A percentile compares a stretch with the other conserved stretches of the same genome.
Evolutionary conservation across 1,139 yeast genomes (phyloP).

Genomic region (Arxiozyma telluris): DNA sequence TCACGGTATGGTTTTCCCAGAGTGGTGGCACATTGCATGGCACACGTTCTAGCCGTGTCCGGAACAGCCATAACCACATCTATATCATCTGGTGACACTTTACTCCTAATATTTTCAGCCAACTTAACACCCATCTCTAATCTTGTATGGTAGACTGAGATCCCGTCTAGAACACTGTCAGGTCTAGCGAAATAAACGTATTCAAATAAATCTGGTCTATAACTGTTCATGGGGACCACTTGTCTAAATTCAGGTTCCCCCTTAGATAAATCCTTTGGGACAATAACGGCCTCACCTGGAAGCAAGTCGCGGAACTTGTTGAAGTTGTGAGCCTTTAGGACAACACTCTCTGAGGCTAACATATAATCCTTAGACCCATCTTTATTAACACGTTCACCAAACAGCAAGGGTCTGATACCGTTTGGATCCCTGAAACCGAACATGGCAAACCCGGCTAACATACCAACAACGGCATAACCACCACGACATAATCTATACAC

Average conservation of each 20-base stretch:
- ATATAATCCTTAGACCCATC: conserved; percentile 82
- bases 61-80: conserved; percentile 98
- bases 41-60: conserved; percentile 92
- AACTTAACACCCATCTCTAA: conserved; percentile 89
- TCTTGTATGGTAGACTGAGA: conserved; percentile 87
- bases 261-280: conserved; percentile 55
- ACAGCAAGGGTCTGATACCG: conserved; percentile 85
- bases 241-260: conserved; percentile 71
- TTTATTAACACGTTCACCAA: conserved; percentile 64
- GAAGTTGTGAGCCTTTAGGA: conserved; percentile 87
- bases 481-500: conserved; percentile 78
- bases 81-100: conserved; percentile 48
- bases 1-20: conserved; percentile 83
- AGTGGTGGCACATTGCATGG: conserved; percentile 81
- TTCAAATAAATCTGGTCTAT: conserved; percentile 94
- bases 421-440: conserved; percentile 96
- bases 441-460: conserved; percentile 92
- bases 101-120: conserved; percentile 56
- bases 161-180: conserved; percentile 91
- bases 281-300: conserved; percentile 96
- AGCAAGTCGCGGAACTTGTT: conserved; percentile 66
- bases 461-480: conserved; percentile 90
- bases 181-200: conserved; percentile 98
- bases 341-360: conserved; percentile 95
- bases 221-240: conserved; percentile 67